Evolutionary conservation across 148 eudicot genomes (phyloP), one percentile per base, ranked within the genome.

Genomic region (Cornus florida): DNA sequence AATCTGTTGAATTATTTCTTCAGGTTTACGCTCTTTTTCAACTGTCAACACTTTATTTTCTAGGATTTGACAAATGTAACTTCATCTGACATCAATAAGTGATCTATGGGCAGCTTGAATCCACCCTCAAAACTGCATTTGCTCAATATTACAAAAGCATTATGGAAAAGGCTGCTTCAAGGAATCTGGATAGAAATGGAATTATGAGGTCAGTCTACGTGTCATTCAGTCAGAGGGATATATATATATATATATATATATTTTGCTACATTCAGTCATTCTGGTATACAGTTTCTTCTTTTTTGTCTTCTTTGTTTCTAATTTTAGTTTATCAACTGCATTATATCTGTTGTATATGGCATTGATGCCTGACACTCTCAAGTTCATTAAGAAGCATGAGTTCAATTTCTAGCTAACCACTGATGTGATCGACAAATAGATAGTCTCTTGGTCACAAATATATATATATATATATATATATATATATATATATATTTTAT

Each of bases 61-160:
- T 39, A 20, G 53, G 14, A 48, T 70, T 35, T 48, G 14, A 19
- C 48, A 43, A 43, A 43, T 53, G 6, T 77, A 32, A 64, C 72
- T 64, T 81, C 23, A 71, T 75, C 60, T 85, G 69, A 77, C 69
- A 73, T 80, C 67, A 48, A 20, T 56, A 11, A 65, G 77, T 79
- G 80, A 31, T 81, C 75, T 23, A 28, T 74, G 31, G 82, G 82
- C 92, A 97, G 99, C 38, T 79, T 75, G 99, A 92, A 72, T 60
- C 83, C 72, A 85, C 85, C 77, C 81, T 76, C 74, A 88, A 83
- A 73, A 60, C 89, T 69, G 80, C 99, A 69, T 97, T 91, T 82
- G 84, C 86, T 75, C 98, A 97, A 77, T 92, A 91, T 67, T 97
- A 97, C 88, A 90, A 32, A 85, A 90, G 98, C 80, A 83, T 89